Base-by-base conservation (phyloP, 305 asterid genomes). In the Fraxinus ornus region DNA sequence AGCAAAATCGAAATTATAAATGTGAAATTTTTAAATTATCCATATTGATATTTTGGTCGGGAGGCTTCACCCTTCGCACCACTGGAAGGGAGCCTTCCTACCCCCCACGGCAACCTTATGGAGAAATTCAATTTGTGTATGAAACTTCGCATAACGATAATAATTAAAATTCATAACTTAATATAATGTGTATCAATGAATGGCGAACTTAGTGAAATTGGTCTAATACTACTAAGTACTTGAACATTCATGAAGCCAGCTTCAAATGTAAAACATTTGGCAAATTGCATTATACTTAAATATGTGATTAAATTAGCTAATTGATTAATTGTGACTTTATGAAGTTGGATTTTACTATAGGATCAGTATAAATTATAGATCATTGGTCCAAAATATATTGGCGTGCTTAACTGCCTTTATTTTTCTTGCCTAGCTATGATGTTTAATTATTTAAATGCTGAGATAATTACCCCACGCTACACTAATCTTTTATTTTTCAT, bases 321-420 rank as follows among this genome's bases (percentile, higher is more conserved):
- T 47, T 13, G 37, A 26, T 26, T 68, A 68, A 3, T 24, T 24
- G 37, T 68, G 7, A 68, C n/a, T 47, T 62, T 60, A 57, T 32
- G 52, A 32, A 57, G 32, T 49, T 78, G 28, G 55, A 78, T 30
- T 77, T 57, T 60, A 15, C 15, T 57, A 9, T 26, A 68, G 21
- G 3, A 22, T 22, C 73, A 66, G 19, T 13, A 68, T 3, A 9
- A 28, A 13, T 9, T 28, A 26, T 68, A 36, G 73, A 33, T 60
- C 12, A 33, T 33, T 33, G 24, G 49, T 78, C 21, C 22, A 57
- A 62, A 79, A 24, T 37, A 55, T n/a, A 17, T 52, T 13, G 12
- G 49, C 80, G 19, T 62, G 76, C 71, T 79, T n/a, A 22, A 66
- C 77, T 4, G 41, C 62, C 82, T 66, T 3, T 68, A 37, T 39